Conservation (phyloP, 164 flowering plant species). For the Aristolochia californica region DNA sequence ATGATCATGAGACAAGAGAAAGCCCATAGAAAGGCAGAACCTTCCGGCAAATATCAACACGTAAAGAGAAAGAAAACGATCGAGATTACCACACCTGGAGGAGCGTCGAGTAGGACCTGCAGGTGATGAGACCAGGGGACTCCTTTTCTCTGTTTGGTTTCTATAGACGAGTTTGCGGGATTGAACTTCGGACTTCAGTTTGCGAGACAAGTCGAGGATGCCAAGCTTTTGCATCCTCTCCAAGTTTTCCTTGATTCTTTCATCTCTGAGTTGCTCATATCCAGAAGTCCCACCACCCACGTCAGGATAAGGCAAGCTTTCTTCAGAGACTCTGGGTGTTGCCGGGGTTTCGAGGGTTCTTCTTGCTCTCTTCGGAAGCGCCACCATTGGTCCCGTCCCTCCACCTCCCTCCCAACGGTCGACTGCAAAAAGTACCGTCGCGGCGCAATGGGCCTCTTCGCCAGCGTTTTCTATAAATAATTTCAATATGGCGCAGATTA, state of each 20-base stretch:
- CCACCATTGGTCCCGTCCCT: too few relatives aligned
- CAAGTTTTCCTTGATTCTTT: constrained; percentile 60
- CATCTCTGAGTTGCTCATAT: constrained; percentile 34
- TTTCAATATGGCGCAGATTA: too few relatives aligned
- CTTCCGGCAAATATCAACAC: neutral
- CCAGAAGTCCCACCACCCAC: too few relatives aligned
- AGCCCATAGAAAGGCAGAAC: neutral
- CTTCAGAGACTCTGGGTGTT: too few relatives aligned
- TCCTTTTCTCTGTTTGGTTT: constrained; percentile 6
- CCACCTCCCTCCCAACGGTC: too few relatives aligned
- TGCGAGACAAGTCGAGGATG: constrained; percentile 42
- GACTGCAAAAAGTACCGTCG: too few relatives aligned
- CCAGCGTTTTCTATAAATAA: too few relatives aligned
- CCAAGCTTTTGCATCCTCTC: constrained; percentile 67
- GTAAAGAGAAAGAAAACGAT: neutral
- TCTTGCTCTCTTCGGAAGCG: too few relatives aligned
- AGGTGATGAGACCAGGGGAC: constrained; percentile 12
- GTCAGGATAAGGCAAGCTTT: too few relatives aligned
- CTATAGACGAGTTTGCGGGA: constrained; percentile 15
- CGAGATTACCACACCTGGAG: neutral
- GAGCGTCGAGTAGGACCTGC: constrained; percentile 17
- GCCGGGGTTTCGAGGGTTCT: too few relatives aligned
- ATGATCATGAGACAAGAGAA: too few relatives aligned
- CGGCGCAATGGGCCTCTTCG: too few relatives aligned
- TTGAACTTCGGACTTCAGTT: constrained; percentile 20